Percentiles rank a stretch among this genome's conserved stretches.
Conservation (phyloP, 768 basidiomycete genomes). For the Postia placenta region DNA sequence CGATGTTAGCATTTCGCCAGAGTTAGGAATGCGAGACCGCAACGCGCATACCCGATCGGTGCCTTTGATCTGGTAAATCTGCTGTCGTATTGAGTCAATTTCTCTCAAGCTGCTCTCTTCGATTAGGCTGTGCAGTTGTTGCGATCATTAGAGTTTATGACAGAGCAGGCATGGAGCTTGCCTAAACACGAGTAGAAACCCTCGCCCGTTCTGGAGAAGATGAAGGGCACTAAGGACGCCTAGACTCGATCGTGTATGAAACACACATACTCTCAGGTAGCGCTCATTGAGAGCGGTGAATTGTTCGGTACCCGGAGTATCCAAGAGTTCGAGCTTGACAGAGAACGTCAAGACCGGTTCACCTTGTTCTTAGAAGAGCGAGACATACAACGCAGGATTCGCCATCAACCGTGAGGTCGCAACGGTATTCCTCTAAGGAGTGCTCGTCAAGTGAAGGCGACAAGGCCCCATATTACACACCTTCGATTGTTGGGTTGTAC, state of each 20-base stretch:
- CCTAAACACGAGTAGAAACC: conserved; percentile 84
- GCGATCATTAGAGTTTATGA: not conserved
- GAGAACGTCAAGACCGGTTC: not conserved
- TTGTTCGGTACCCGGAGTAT: conserved; percentile 84
- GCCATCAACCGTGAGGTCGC: conserved; percentile 60
- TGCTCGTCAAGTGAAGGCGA: conserved; percentile 5
- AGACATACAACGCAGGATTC: conserved; percentile 50
- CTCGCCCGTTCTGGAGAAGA: conserved; percentile 51
- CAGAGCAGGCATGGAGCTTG: conserved; percentile 17
- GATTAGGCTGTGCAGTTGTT: conserved; percentile 49
- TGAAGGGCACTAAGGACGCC: not conserved
- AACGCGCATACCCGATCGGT: conserved; percentile 45
- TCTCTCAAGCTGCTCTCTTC: conserved; percentile 79
- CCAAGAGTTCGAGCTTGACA: conserved; percentile 67
- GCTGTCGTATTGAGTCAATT: conserved; percentile 73
- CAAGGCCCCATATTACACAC: conserved; percentile 29
- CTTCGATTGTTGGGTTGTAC: conserved; percentile 85
- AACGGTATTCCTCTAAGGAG: conserved; percentile 62
- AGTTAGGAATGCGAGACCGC: not conserved
- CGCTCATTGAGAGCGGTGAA: conserved; percentile 76
- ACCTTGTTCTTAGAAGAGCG: not conserved
- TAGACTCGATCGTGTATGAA: not conserved
- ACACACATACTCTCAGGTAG: conserved; percentile 61
- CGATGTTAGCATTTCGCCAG: not conserved
- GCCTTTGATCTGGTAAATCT: conserved; percentile 76